These are phyloP conservation scores for Magnusiomyces paraingens DNA, from an alignment of 1,139 yeast genomes.

Conservation along the genomic window DNA sequence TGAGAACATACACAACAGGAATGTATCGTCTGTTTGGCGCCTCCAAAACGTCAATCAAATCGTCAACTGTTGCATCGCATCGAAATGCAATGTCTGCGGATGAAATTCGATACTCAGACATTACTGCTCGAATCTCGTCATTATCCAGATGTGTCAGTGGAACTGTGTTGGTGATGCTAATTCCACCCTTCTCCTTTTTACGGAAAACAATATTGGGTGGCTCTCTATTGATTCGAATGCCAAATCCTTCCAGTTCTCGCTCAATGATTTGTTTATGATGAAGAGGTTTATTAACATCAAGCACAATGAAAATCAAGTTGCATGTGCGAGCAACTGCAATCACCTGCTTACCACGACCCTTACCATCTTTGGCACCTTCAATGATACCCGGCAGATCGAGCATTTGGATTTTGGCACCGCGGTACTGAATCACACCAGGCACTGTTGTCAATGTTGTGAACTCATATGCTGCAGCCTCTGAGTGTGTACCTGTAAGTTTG, in stretches of 20 bases:
- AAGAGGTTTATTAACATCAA: conserved; percentile 93
- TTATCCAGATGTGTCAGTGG: conserved; percentile 86
- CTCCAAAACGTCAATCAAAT: conserved; percentile 88
- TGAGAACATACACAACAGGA: conserved; percentile 89
- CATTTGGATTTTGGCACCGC: conserved; percentile 98
- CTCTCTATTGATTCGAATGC: conserved; percentile 82
- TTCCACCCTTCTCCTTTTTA: conserved; percentile 93
- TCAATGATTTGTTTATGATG: conserved; percentile 92
- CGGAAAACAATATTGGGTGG: conserved; percentile 90
- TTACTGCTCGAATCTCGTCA: conserved; percentile 92
- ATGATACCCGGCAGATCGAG: conserved; percentile 97
- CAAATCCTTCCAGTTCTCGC: conserved; percentile 93
- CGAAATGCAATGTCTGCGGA: conserved; percentile 96
- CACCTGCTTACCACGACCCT: conserved; percentile 98
- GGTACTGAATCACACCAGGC: conserved; percentile 91
- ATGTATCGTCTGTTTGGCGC: conserved; percentile 84
- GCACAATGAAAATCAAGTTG: conserved; percentile 80
- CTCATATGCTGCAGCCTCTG: conserved; percentile 96
- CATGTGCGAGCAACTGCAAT: conserved; percentile 98
- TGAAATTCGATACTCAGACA: conserved; percentile 89
- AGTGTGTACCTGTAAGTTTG: conserved; percentile 88
- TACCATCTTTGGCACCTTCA: conserved; percentile 98
- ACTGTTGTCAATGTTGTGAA: conserved; percentile 96
- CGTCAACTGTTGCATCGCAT: conserved; percentile 97
- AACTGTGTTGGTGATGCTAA: conserved; percentile 86